Conservation (phyloP, 2,329 filamentous ascomycete species). For the Colletotrichum noveboracense region DNA sequence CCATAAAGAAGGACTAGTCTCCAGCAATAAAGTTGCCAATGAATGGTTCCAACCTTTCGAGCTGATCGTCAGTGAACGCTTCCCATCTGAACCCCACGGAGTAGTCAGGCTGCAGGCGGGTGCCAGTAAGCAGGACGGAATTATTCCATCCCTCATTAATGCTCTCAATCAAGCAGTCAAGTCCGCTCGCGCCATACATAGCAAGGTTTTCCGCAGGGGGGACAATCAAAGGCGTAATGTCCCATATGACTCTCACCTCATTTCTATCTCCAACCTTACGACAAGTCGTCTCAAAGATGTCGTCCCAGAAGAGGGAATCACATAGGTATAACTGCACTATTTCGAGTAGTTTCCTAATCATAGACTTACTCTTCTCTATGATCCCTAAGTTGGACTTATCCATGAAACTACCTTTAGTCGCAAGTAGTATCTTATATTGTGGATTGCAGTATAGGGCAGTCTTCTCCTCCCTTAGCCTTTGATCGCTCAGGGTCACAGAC, state of each 20-base stretch:
- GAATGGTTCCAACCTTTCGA: constrained; percentile 43
- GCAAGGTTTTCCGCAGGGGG: constrained; percentile 42
- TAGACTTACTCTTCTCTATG: constrained; percentile 30
- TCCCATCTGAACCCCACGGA: constrained; percentile 43
- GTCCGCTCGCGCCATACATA: constrained; percentile 28
- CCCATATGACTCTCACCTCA: constrained; percentile 40
- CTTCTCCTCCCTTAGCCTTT: constrained; percentile 42
- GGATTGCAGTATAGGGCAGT: constrained; percentile 39
- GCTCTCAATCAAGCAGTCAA: constrained; percentile 41
- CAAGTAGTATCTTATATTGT: constrained; percentile 40
- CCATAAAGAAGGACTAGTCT: constrained; percentile 47
- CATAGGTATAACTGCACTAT: constrained; percentile 32
- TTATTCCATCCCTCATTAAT: constrained; percentile 48
- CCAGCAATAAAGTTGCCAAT: constrained; percentile 35
- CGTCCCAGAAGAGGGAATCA: constrained; percentile 40
- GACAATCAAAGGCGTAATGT: constrained; percentile 41
- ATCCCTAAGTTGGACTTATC: constrained; percentile 33
- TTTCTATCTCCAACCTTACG: constrained; percentile 36
- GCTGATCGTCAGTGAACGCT: constrained; percentile 39
- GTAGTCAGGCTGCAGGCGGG: constrained; percentile 49
- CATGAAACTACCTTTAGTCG: constrained; percentile 46
- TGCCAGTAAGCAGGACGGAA: constrained; percentile 37
- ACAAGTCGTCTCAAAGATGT: constrained; percentile 40
- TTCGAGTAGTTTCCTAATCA: constrained; percentile 22
- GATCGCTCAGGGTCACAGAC: constrained; percentile 37